Percentiles rank a stretch among this genome's conserved stretches.
Evolutionary conservation across 73 alveolate species (phyloP).

Genomic region (Paraurostyla sp.): DNA sequence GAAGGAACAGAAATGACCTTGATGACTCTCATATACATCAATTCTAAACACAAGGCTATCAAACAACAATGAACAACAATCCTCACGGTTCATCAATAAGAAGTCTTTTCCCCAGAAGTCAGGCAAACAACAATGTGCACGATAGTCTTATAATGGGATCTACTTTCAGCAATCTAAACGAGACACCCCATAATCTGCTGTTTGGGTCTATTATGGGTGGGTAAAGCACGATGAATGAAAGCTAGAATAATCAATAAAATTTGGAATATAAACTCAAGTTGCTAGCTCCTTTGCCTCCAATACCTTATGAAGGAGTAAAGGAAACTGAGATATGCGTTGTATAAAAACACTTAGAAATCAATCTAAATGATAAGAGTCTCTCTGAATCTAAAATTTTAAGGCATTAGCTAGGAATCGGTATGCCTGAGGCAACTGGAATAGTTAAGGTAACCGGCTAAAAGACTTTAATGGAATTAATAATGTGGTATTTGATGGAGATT

Average conservation of each 20-base stretch:
- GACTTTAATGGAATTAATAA: background rate
- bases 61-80: background rate
- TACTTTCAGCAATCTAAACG: background rate
- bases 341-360: background rate
- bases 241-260: background rate
- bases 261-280: background rate
- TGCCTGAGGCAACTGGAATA: constrained; percentile 61
- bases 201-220: background rate
- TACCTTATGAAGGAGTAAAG: background rate
- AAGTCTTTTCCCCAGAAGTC: background rate
- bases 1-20: background rate
- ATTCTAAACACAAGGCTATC: no score
- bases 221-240: background rate
- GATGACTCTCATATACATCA: background rate
- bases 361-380: constrained; percentile 11
- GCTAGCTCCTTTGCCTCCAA: background rate
- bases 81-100: background rate
- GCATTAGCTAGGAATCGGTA: constrained; percentile 45
- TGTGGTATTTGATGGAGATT: background rate
- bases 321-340: background rate
- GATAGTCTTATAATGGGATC: constrained; percentile 26
- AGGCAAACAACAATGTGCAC: background rate
- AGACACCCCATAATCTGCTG: background rate
- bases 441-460: background rate
- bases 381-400: constrained; percentile 17